Conservation (phyloP, 75 land plant genomes). For the Pinus taeda region DNA sequence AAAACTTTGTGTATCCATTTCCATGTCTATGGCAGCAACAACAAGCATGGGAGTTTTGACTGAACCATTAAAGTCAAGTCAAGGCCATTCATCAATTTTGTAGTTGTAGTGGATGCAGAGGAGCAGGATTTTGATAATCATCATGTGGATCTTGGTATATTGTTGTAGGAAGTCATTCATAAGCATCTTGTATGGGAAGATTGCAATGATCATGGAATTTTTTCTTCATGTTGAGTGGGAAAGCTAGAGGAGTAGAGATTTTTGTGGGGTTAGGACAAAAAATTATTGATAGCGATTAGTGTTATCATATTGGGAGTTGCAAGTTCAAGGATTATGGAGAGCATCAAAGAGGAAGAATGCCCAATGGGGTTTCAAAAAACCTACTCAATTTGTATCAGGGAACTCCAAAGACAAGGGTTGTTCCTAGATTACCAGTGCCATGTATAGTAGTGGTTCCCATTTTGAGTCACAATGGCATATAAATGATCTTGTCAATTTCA, state of each 20-base stretch:
- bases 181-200: no score
- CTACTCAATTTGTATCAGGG: slow-evolving; percentile 45
- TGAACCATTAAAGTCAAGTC: no score
- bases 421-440: neutral
- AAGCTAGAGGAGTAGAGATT: slow-evolving; percentile 80
- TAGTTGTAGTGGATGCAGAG: no score
- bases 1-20: no score
- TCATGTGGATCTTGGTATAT: no score
- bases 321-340: slow-evolving; percentile 15
- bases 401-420: slow-evolving; percentile 34
- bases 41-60: no score
- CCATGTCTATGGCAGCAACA: no score
- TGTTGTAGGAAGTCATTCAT: no score
- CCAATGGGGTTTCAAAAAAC: slow-evolving; percentile 60
- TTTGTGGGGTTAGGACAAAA: slow-evolving; percentile 70
- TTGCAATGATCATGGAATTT: slow-evolving; percentile 71
- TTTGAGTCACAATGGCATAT: slow-evolving; percentile 12
- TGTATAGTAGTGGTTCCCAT: slow-evolving; percentile 9
- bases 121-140: no score
- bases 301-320: neutral
- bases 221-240: slow-evolving; percentile 62
- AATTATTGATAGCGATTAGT: slow-evolving; percentile 25
- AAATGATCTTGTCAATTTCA: slow-evolving; percentile 6
- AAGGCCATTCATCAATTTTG: no score
- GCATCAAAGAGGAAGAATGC: slow-evolving; percentile 14